Base-by-base conservation (phyloP, 2,329 filamentous ascomycete genomes). In the Fusarium papillatum region DNA sequence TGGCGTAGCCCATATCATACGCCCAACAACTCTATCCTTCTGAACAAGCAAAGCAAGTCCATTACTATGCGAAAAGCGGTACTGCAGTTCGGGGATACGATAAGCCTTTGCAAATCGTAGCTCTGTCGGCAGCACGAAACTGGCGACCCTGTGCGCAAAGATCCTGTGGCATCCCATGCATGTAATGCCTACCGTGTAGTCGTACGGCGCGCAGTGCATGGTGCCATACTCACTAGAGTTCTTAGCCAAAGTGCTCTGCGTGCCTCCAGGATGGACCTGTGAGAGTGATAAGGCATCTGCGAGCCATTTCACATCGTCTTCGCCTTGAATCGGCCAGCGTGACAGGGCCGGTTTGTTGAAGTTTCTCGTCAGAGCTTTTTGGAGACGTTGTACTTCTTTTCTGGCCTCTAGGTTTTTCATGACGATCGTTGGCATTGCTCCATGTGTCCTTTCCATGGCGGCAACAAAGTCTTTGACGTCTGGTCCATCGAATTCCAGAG, bases 1-100 rank as follows among this genome's bases (percentile, higher is more conserved):
- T 26, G 59, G 59, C 36, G 38, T 62, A 17, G 59, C 59, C 59
- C 59, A 62, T 38, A 62, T 31, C 59, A 62, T 62, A 11, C 24
- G 59, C 19, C 59, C 59, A 62, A 62, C 59, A 43, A 62, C 26
- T 2, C 26, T 62, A 19, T 43, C 36, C 16, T 22, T 31, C 59
- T 34, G 59, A 62, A 62, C 24, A 29, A 62, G 59, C 59, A 62
- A 31, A 29, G 38, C 38, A 39, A 62, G 26, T 4, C 59, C 38
- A 26, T 60, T 60, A 16, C 5, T 8, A 14, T 19, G 57, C n/a
- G 57, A 24, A 13, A 19, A 11, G 14, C 13, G 24, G 22, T 60
- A 60, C 4, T 13, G 16, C 1, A 60, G 34, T 7, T 17, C 9
- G 16, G 57, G 57, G 22, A 60, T 29, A 24, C 34, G 34, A 60